Base-by-base conservation (phyloP, 139 green algal genomes). In the Ulvella scutata region DNA sequence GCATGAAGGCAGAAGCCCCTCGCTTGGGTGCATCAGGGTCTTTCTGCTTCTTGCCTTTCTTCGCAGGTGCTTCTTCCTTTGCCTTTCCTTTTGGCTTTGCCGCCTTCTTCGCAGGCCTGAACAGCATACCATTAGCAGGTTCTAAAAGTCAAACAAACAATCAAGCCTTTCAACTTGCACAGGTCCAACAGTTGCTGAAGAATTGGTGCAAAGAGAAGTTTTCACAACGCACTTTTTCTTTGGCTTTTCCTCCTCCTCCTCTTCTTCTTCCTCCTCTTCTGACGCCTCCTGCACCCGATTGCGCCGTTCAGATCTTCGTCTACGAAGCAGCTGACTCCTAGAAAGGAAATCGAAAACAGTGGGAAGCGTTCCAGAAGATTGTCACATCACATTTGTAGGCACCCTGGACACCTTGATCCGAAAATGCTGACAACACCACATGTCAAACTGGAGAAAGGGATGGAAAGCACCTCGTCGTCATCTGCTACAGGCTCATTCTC, bases 1-100 rank as follows among this genome's bases (percentile, higher is more conserved):
- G 91, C 90, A 97, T 95, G 85, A 92, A 97, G 31, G 86, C 89
- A 2, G 84, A 89, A 29, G 94, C 74, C n/a, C 75, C 83, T 13
- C 84, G 83, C 79, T 97, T 96, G 73, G 92, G 92, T 4, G 89
- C 92, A 81, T 96, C 91, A 75, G 84, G 84, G 77, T 90, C 85
- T 79, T 90, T 90, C 80, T 86, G 86, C 61, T 85, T 87, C 82
- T 93, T 90, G 73, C 88, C 85, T 62, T 23, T 23, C 36, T 77
- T 77, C 9, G 33, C 20, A 75, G 67, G 43, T 35, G 26, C 35
- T 17, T 13, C 43, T 38, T 80, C 74, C 38, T 80, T 76, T 36
- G 82, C 86, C 75, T 87, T 82, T 83, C 80, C 85, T 37, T 43
- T 73, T 60, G 44, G 35, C 75, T 83, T 84, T 0, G 31, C 74